Evolutionary conservation across 306 rosid species (phyloP).

Genomic region (Vigna radiata): DNA sequence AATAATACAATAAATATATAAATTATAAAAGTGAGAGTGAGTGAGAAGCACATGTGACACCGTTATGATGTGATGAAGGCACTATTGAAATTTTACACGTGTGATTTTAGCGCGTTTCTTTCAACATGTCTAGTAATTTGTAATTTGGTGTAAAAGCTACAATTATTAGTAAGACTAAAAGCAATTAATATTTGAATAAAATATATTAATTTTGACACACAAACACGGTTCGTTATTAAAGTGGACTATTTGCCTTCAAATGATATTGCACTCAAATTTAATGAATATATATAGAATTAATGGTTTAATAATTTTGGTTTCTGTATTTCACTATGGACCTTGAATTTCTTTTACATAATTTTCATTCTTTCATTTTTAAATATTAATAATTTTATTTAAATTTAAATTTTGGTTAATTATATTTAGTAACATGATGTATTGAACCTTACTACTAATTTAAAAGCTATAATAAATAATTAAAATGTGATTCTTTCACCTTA

Average conservation of each 20-base stretch:
- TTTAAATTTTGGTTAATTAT: no score
- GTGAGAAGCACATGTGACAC: background rate
- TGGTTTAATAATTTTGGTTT: no score
- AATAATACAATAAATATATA: no score
- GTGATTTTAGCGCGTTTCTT: background rate
- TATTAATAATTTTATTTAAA: no score
- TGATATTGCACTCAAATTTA: background rate
- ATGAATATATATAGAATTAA: background rate
- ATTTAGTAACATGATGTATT: no score
- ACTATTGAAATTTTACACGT: background rate
- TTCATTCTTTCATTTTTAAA: no score
- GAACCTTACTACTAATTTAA: no score
- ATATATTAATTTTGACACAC: background rate
- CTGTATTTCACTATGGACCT: no score
- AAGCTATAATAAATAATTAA: no score
- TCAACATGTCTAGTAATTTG: background rate
- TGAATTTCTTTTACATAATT: no score
- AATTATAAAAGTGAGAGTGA: background rate
- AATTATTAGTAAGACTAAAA: background rate
- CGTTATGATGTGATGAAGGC: constrained; percentile 11
- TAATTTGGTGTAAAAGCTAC: background rate
- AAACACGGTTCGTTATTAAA: background rate
- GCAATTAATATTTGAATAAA: background rate
- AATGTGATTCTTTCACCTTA: no score
- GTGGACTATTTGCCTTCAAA: background rate